Evolutionary conservation across 2,329 filamentous ascomycete genomes (phyloP), one percentile per base, ranked within the genome.

Genomic region (Aspergillus proliferans): DNA sequence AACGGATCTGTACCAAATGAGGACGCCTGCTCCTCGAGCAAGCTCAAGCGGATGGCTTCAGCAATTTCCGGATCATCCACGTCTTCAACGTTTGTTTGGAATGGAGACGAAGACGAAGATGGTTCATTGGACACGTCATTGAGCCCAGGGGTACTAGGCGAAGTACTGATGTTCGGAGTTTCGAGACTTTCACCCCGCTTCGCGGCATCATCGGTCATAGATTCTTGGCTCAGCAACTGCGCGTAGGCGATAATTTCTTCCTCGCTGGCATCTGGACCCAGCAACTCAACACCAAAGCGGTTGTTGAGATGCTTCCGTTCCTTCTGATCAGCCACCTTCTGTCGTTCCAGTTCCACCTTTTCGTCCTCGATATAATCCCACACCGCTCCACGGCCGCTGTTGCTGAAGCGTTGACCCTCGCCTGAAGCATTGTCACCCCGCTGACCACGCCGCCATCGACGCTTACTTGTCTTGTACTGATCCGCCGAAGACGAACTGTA

Each of bases 291-390:
- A 5, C 93, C 93, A 61, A 95, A 98, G 33, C 92, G 83, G 26
- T 82, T 84, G 33, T 82, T 85, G 22, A 97, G 75, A 21, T 84
- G 83, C 14, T 83, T 79, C 47, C 82, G 76, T 61, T 94, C 85
- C 48, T 84, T 84, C 21, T 77, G 76, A 36, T 82, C 80, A 40
- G 82, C 78, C 28, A 84, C 74, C 57, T 85, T 83, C 61, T 95
- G 88, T 7, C 79, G 79, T 48, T 86, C 84, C 48, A 96, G 77
- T 65, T 95, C 90, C 40, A 83, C 78, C 56, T 86, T 81, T 67
- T 97, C 92, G n/a, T 87, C 86, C 38, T 84, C 84, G 53, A 97
- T 97, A 62, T 91, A 91, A 54, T 86, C 85, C 51, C 84, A 82
- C 33, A 95, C 76, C 21, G 86, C 84, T 15, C 82, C 84, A 40